Percentiles rank a stretch among this genome's conserved stretches.
These are phyloP conservation scores for Venturia oleaginea DNA, from an alignment of 2,329 filamentous ascomycete genomes.

Conservation along the genomic window DNA sequence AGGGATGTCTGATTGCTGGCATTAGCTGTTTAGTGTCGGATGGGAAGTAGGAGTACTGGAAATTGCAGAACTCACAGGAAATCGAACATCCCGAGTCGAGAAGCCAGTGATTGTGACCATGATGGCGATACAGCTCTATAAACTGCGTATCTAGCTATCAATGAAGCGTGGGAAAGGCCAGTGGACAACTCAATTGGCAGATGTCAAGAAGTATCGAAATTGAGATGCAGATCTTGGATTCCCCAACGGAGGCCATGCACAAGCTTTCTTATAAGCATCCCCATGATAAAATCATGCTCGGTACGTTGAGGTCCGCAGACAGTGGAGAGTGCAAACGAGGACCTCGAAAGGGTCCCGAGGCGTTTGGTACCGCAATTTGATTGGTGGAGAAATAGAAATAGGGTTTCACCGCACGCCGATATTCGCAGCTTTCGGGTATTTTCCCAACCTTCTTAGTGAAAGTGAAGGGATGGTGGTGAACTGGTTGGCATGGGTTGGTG, in stretches of 20 bases:
- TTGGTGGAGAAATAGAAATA: neutral
- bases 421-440: neutral
- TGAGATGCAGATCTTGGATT: neutral
- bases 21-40: conserved; percentile 15
- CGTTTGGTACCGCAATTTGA: neutral
- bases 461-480: neutral
- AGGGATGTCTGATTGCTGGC: conserved; percentile 57
- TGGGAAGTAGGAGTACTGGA: neutral
- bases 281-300: neutral
- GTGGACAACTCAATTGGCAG: neutral
- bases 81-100: conserved; percentile 41
- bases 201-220: neutral
- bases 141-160: neutral
- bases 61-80: conserved; percentile 29
- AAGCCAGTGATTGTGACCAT: conserved; percentile 40
- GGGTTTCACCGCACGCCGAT: neutral
- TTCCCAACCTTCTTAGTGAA: neutral
- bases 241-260: neutral
- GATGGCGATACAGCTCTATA: neutral
- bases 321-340: neutral
- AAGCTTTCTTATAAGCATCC: neutral
- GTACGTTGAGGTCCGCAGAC: neutral
- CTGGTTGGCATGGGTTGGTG: neutral
- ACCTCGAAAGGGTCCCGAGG: neutral
- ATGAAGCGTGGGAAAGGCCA: neutral